phyloP scores from a whole-genome alignment of 257 asterid species.

The Phtheirospermum japonicum region DNA sequence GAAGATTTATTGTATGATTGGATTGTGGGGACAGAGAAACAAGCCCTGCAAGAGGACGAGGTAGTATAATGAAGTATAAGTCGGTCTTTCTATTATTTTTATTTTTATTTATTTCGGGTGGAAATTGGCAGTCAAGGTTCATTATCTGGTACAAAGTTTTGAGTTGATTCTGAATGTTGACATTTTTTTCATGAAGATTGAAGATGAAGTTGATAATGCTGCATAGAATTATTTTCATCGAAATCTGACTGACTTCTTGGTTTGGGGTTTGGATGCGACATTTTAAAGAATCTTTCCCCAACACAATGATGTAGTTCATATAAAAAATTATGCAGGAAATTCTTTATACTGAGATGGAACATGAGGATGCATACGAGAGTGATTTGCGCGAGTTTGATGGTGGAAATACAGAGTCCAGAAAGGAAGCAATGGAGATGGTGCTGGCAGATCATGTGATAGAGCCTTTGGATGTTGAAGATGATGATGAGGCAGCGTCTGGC shows the following conservation, averaged over 20 bases:
- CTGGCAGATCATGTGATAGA: slow-evolving; percentile 50
- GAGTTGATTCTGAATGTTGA: too few relatives aligned
- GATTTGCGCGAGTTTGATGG: slow-evolving; percentile 60
- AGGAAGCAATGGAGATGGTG: slow-evolving; percentile 53
- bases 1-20: slow-evolving; percentile 70
- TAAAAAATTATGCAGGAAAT: slow-evolving; percentile 50
- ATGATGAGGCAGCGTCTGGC: slow-evolving; percentile 45
- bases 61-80: background rate
- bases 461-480: background rate
- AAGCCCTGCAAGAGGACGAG: slow-evolving; percentile 72
- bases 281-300: too few relatives aligned
- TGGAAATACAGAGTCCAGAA: slow-evolving; percentile 47
- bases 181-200: too few relatives aligned
- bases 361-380: slow-evolving; percentile 58
- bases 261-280: too few relatives aligned
- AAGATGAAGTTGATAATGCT: too few relatives aligned
- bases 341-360: slow-evolving; percentile 61
- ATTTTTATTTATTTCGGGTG: background rate
- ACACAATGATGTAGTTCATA: background rate
- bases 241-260: too few relatives aligned
- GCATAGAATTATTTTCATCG: too few relatives aligned
- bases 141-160: background rate
- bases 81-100: background rate
- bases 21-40: slow-evolving; percentile 74
- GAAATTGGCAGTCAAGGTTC: background rate